phyloP scores from a whole-genome alignment of 2,329 filamentous ascomycete genomes.

The Claviceps africana region DNA sequence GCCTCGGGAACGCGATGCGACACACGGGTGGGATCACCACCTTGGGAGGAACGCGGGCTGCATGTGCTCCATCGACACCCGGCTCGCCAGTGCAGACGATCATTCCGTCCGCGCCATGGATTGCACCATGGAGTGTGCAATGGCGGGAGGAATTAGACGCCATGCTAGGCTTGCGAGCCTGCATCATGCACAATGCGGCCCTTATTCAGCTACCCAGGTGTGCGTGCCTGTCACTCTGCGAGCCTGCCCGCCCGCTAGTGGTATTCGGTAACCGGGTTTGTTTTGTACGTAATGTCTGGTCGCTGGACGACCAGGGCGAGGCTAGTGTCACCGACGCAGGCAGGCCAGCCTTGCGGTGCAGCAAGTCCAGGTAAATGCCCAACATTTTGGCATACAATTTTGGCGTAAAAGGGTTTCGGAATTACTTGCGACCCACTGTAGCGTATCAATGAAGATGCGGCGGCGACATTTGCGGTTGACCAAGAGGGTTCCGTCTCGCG shows the following conservation, averaged over 20 bases:
- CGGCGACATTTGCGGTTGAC: not conserved
- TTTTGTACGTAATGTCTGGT: too few relatives aligned
- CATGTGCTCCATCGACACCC: not conserved
- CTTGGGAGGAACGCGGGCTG: not conserved
- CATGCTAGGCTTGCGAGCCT: not conserved
- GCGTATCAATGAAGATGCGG: not conserved
- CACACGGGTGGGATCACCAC: not conserved
- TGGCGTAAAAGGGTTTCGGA: too few relatives aligned
- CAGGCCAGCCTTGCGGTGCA: not conserved
- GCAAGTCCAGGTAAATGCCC: too few relatives aligned
- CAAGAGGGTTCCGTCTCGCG: not conserved
- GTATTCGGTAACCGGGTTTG: not conserved
- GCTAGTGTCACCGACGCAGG: not conserved
- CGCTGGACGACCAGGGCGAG: not conserved
- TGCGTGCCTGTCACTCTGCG: too few relatives aligned
- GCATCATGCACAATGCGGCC: not conserved
- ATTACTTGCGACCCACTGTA: too few relatives aligned
- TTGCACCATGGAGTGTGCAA: not conserved
- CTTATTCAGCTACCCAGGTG: not conserved
- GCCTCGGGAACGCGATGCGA: not conserved
- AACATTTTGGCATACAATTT: too few relatives aligned
- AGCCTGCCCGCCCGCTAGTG: not conserved
- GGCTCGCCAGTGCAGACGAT: too few relatives aligned
- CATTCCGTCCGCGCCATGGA: not conserved
- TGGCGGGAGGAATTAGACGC: not conserved